Evolutionary conservation across 1,139 yeast species (phyloP), one percentile per base, ranked within the genome.

Genomic region (Kurtzmaniella natalensis): DNA sequence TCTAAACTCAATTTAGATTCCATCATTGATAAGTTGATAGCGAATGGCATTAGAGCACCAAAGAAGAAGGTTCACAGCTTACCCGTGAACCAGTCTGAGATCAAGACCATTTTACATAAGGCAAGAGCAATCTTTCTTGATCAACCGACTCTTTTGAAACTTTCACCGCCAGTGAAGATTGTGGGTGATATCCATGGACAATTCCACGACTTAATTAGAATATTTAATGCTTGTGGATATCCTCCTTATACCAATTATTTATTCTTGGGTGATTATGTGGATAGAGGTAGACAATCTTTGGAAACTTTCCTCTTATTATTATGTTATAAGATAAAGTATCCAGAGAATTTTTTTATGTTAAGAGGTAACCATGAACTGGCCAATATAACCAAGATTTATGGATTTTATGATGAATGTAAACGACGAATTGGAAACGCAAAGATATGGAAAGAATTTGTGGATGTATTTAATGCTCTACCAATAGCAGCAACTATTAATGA

Each of bases 141-240:
- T 19, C 95, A 87, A 53, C 95, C 96, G 10, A 75, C 84, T 26
- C 61, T 87, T 37, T 64, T 87, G 44, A 80, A 81, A 51, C 61
- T 86, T 39, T 80, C 87, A 21, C 87, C 94, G 0, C 94, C 95
- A 0, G 92, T 85, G 20, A 85, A 85, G 56, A 77, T 86, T 34
- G 94, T 85, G 20, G 95, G 94, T 34, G 95, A 85, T 57, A 78
- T 85, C 35, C 95, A 85, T 57, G 95, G 95, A 9, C 95, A 85
- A 56, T 85, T 77, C 51, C 72, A 73, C 42, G 95, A 85, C 59
- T 67, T 85, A 43, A 62, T 84, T 41, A 68, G 94, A 43, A 80
- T 85, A 28, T 76, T 85, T 52, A 80, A 81, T 50, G 63, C 79
- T 35, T 81, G 89, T 54, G 95, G 95, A 0, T 76, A 78, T 47